These are phyloP conservation scores for Kockovaella imperatae DNA, from an alignment of 768 basidiomycete genomes.

Conservation along the genomic window DNA sequence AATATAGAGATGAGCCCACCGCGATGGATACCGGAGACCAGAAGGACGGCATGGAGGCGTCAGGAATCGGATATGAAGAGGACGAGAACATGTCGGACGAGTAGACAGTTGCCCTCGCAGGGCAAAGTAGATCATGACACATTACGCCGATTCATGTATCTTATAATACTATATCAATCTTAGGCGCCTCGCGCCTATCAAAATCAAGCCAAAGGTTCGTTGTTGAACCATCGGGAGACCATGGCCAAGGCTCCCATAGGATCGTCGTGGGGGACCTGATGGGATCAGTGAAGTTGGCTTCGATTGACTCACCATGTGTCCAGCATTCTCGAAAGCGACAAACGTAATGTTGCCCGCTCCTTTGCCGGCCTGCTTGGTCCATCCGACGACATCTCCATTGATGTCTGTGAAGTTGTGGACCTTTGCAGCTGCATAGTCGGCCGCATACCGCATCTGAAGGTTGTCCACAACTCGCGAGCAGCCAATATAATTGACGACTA, in stretches of 20 bases:
- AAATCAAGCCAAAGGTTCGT: constrained; percentile 45
- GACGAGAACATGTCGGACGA: not conserved
- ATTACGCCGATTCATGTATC: too few relatives aligned
- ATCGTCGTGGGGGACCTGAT: constrained; percentile 82
- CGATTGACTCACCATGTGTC: constrained; percentile 51
- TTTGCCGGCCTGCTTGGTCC: constrained; percentile 63
- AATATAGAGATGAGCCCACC: not conserved
- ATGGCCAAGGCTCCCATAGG: constrained; percentile 71
- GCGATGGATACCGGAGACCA: not conserved
- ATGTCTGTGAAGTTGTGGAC: constrained; percentile 52
- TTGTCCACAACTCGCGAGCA: constrained; percentile 51
- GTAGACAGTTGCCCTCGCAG: not conserved
- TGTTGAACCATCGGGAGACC: constrained; percentile 46
- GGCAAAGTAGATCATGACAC: not conserved
- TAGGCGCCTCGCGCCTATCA: too few relatives aligned
- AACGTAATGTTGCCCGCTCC: constrained; percentile 78
- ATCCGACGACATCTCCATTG: constrained; percentile 57
- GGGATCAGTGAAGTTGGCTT: not conserved
- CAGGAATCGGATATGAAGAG: constrained; percentile 5
- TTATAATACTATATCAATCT: too few relatives aligned
- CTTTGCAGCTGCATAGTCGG: constrained; percentile 54
- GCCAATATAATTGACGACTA: constrained; percentile 35
- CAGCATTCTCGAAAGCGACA: constrained; percentile 68
- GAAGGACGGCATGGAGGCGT: not conserved
- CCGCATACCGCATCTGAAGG: constrained; percentile 57